These are phyloP conservation scores for Amorphotheca resinae DNA, from an alignment of 495 filamentous ascomycete species.

Conservation along the genomic window DNA sequence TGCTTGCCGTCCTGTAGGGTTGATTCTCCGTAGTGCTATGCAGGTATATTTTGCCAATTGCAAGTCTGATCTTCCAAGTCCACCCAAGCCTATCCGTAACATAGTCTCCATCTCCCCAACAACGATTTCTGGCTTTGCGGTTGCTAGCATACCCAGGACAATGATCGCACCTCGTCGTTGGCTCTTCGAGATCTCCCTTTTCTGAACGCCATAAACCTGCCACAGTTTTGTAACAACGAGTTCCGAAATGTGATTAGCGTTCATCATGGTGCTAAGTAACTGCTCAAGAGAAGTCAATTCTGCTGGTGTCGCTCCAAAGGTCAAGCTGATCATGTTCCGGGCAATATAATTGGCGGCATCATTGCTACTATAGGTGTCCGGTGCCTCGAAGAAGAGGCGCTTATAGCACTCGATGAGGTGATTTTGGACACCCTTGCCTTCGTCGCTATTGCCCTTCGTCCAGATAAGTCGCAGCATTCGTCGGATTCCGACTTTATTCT, in stretches of 20 bases:
- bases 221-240: conserved; percentile 84
- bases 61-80: conserved; percentile 66
- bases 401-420: conserved; percentile 97
- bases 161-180: conserved; percentile 91
- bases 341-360: conserved; percentile 94
- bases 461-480: conserved; percentile 94
- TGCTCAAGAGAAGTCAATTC: conserved; percentile 94
- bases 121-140: conserved; percentile 83
- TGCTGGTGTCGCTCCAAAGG: conserved; percentile 85
- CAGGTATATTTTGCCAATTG: conserved; percentile 90
- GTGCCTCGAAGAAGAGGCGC: conserved; percentile 88
- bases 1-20: conserved; percentile 63
- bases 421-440: conserved; percentile 94
- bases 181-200: conserved; percentile 82
- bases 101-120: conserved; percentile 89
- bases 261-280: conserved; percentile 94
- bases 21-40: conserved; percentile 80
- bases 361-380: conserved; percentile 71
- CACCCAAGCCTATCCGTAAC: conserved; percentile 78
- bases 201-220: conserved; percentile 94
- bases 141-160: conserved; percentile 91
- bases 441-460: conserved; percentile 98
- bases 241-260: conserved; percentile 72
- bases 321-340: conserved; percentile 96
- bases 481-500: conserved; percentile 78